Evolutionary conservation across 192 early-diverging fungal genomes (phyloP).

Genomic region (Obelidium mucronatum): DNA sequence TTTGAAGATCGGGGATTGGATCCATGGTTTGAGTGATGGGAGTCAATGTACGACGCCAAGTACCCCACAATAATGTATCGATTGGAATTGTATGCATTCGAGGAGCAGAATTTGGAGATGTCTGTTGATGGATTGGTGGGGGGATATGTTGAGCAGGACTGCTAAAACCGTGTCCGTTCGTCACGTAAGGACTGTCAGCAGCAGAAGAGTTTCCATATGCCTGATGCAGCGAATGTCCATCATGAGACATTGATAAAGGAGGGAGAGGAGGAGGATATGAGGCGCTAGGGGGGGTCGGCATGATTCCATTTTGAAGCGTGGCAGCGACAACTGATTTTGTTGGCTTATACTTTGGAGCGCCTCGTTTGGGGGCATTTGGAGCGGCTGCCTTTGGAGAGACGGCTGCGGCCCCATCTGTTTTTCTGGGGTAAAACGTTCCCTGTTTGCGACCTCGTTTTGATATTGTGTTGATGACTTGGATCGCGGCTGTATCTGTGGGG

Average conservation of each 20-base stretch:
- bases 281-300: too few relatives aligned
- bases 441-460: constrained; percentile 17
- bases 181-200: not conserved
- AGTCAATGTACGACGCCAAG: constrained; percentile 25
- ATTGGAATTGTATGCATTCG: constrained; percentile 19
- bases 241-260: not conserved
- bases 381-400: not conserved
- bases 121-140: not conserved
- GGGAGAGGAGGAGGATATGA: not conserved
- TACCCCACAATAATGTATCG: constrained; percentile 22
- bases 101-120: not conserved
- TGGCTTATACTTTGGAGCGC: constrained; percentile 19
- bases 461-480: constrained; percentile 10
- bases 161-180: not conserved
- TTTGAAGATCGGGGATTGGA: constrained; percentile 20
- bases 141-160: not conserved
- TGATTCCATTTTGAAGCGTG: not conserved
- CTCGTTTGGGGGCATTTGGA: not conserved
- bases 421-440: constrained; percentile 4
- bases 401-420: not conserved
- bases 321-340: not conserved
- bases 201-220: not conserved
- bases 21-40: not conserved
- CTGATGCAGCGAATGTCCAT: not conserved
- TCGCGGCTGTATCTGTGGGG: constrained; percentile 17